Base-by-base conservation (phyloP, 306 rosid genomes). In the Alnus rubra region DNA sequence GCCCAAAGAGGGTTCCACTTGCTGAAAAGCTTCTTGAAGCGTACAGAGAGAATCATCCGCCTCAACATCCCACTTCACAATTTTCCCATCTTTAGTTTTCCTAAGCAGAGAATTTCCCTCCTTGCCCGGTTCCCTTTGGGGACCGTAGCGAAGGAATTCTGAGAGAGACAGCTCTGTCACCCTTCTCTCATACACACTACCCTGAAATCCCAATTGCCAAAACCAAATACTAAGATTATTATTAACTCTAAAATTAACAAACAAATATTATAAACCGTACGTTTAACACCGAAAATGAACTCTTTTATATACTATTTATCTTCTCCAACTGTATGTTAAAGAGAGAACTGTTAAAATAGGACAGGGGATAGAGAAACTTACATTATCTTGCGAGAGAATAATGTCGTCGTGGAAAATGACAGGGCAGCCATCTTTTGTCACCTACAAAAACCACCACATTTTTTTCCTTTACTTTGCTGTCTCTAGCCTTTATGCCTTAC, bases 391-490 rank as follows among this genome's bases (percentile, higher is more conserved):
- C 19, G 92, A 77, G 76, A 88, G 79, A 55, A 88, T 86, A 72
- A 81, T 70, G 54, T 88, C 73, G 79, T 88, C 92, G 78, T 88
- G 92, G 78, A 88, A 88, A 51, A 88, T 88, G 71, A 88, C 80
- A 0, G 92, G 89, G 80, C 80, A 88, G 68, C 72, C 80, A 81
- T 88, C 92, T 62, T 37, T 86, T 30, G 92, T 88, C 71, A 88
- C 89, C 92, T 88, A 77, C 89, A 88, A 88, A 88, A 86, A 82
- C 14, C 88, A 86, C 74, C 81, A 71, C 42, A 74, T 71, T 68
- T 30, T 19, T 30, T 55, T 72, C 64, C 30, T 62, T 55, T 35
- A 44, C 19, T 44, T 64, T 56, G 52, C 47, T 74, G 49, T 65
- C 73, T 59, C 65, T 19, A 1, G 10, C 14, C 37, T 39, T 30